Conservation (phyloP, 1,284 basidiomycete genomes). For the Kalmanozyma brasiliensis region DNA sequence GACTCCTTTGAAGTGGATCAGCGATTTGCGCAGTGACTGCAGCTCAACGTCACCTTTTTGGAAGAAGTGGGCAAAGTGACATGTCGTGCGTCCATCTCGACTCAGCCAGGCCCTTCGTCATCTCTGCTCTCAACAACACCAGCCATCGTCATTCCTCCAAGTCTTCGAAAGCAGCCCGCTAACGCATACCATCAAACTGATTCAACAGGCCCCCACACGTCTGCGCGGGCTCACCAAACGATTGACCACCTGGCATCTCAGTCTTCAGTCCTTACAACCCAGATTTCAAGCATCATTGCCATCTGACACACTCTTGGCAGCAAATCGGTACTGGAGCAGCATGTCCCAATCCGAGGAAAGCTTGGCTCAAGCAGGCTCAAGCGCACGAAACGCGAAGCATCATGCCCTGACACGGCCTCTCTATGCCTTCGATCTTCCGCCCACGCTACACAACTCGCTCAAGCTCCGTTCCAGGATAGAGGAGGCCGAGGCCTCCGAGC, state of each 20-base stretch:
- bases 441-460: conserved; percentile 24
- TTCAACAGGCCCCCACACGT: background rate
- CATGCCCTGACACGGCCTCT: conserved; percentile 46
- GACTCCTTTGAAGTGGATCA: background rate
- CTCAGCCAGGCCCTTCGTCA: conserved; percentile 2
- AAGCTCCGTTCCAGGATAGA: conserved; percentile 41
- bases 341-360: conserved; percentile 32
- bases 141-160: no score
- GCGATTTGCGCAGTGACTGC: background rate
- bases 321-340: background rate
- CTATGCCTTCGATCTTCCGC: conserved; percentile 55
- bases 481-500: conserved; percentile 28
- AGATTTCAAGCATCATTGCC: background rate
- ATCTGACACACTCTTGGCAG: background rate
- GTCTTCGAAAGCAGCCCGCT: no score
- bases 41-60: conserved; percentile 13
- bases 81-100: background rate
- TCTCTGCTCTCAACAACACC: background rate
- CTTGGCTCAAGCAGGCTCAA: background rate
- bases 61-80: conserved; percentile 1
- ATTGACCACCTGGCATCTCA: background rate
- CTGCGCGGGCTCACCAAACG: background rate
- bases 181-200: background rate
- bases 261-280: background rate
- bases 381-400: conserved; percentile 18